Conservation (phyloP, 1,284 basidiomycete species). For the Sanguinoderma infundibulare region DNA sequence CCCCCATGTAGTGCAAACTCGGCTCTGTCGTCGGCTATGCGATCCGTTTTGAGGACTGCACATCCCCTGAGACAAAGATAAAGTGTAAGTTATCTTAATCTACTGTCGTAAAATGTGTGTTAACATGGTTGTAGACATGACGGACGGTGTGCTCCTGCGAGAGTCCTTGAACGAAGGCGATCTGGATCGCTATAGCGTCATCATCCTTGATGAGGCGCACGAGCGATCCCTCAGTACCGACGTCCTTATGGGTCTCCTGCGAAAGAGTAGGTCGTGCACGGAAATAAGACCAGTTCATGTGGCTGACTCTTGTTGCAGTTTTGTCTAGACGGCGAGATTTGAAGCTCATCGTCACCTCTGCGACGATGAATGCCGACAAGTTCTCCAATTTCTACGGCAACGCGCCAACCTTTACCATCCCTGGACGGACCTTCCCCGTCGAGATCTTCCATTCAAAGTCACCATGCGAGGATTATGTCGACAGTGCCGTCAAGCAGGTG, state of each 20-base stretch:
- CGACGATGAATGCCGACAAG: slow-evolving; percentile 99
- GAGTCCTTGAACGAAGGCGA: slow-evolving; percentile 97
- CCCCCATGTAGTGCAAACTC: slow-evolving; percentile 69
- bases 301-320: slow-evolving; percentile 54
- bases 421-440: slow-evolving; percentile 98
- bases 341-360: slow-evolving; percentile 97
- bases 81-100: slow-evolving; percentile 68
- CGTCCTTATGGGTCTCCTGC: slow-evolving; percentile 93
- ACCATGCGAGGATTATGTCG: slow-evolving; percentile 99
- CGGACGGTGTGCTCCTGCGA: slow-evolving; percentile 94
- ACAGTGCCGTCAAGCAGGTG: slow-evolving; percentile 96
- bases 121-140: slow-evolving; percentile 75
- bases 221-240: slow-evolving; percentile 96
- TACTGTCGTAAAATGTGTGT: slow-evolving; percentile 7
- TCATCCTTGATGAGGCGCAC: slow-evolving; percentile 97
- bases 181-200: slow-evolving; percentile 92
- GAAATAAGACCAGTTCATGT: not conserved
- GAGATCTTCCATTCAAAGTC: slow-evolving; percentile 96
- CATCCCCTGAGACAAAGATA: slow-evolving; percentile 89
- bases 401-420: slow-evolving; percentile 96
- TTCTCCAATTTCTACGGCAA: slow-evolving; percentile 96
- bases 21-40: slow-evolving; percentile 93
- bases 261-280: slow-evolving; percentile 73
- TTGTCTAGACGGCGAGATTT: slow-evolving; percentile 90
- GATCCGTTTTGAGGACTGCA: slow-evolving; percentile 98